Conservation (phyloP, 805 yeast species). For the Barnettozyma siamensis region DNA sequence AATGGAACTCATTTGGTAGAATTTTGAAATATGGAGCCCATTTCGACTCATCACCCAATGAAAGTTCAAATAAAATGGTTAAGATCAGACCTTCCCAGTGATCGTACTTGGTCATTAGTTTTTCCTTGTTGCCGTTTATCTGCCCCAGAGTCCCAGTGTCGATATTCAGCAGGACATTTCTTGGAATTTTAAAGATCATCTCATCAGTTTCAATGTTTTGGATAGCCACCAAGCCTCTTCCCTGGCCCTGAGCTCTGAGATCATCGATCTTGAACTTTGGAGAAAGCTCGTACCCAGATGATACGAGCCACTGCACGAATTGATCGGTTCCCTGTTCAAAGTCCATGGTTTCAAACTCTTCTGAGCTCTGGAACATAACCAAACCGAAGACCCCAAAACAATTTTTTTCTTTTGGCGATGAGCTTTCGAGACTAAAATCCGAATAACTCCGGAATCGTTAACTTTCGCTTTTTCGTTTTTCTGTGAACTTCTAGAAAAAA, state of each 20-base stretch:
- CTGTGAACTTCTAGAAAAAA: slow-evolving; percentile 4
- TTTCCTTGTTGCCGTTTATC: slow-evolving; percentile 27
- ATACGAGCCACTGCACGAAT: slow-evolving; percentile 42
- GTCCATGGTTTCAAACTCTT: slow-evolving; percentile 9
- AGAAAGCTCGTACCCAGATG: slow-evolving; percentile 42
- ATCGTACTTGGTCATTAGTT: slow-evolving; percentile 36
- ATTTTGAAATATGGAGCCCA: slow-evolving; percentile 74
- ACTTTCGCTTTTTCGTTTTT: too few relatives aligned
- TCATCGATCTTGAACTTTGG: slow-evolving; percentile 58
- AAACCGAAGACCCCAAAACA: neutral
- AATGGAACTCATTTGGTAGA: slow-evolving; percentile 58
- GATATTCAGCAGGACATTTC: slow-evolving; percentile 50
- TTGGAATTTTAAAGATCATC: slow-evolving; percentile 63
- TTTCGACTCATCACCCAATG: slow-evolving; percentile 38
- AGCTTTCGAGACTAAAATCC: neutral
- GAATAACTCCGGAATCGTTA: neutral
- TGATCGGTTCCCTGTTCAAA: slow-evolving; percentile 29
- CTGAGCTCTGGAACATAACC: too few relatives aligned
- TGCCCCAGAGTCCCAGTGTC: slow-evolving; percentile 44
- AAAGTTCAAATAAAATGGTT: slow-evolving; percentile 56
- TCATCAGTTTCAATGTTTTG: slow-evolving; percentile 60
- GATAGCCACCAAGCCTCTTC: slow-evolving; percentile 69
- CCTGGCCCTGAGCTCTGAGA: slow-evolving; percentile 52
- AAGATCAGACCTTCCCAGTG: slow-evolving; percentile 81
- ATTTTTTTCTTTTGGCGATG: neutral